Base-by-base conservation (phyloP, 495 filamentous ascomycete species). In the Tetracladium marchalianum region DNA sequence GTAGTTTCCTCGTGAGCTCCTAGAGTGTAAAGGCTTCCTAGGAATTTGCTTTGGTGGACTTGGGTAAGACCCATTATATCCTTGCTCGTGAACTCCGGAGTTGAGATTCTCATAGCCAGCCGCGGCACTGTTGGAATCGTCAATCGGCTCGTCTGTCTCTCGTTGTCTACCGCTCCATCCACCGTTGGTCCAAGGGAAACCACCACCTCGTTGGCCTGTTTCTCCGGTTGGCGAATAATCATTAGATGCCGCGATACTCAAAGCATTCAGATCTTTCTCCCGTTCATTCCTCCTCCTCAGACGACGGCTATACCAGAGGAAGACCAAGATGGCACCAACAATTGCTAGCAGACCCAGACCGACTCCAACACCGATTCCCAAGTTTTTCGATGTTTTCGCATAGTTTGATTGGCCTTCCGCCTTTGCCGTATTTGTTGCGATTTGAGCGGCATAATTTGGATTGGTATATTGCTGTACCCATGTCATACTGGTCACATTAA, bases 281-380 rank as follows among this genome's bases (percentile, higher is more conserved):
- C 54, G 36, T 35, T 53, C 50, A 9, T 50, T 42, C 33, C 51
- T 49, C 11, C 56, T 58, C 18, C 52, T 69, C 8, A 76, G 70
- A 17, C 70, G 72, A 36, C 76, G 67, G 43, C 61, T 67, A 50
- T 81, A 86, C 60, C 72, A 76, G 49, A 80, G 68, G 56, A 66
- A 79, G 19, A 78, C 58, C 2, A 76, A 40, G 4, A 77, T 50
- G 2, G 77, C 55, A 0, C 64, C 58, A 3, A 79, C 52, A 6
- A 80, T 58, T 2, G 78, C 68, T 4, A 76, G 66, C 3, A 82
- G 58, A 1, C 82, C 83, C 16, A 93, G 31, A 6, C 81, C 82
- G 1, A 95, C 50, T 0, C 90, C 87, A n/a, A 80, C 70, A 6
- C 85, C 87, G 0, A 95, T 68, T 7, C 80, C 83, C 12, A 75